Base-by-base conservation (phyloP, 202 grass and related monocot species). In the Hordeum pubiflorum region DNA sequence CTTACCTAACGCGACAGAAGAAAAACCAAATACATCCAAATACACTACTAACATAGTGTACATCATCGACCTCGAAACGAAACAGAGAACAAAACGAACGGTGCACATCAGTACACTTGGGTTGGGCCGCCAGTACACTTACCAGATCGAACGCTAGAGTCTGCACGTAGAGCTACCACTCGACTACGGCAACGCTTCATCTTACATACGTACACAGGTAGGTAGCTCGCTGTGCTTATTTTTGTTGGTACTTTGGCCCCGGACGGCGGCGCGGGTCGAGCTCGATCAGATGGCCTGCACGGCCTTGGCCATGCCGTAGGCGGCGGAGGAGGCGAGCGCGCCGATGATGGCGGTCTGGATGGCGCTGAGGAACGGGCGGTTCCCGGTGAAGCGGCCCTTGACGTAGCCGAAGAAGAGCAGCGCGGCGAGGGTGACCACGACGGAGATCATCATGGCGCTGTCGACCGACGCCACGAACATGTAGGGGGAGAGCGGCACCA, bases 401-500 rank as follows among this genome's bases (percentile, higher is more conserved):
- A 98, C 88, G 79, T 93, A 98, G 40, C 92, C 92, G 54, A 98
- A 95, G 73, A 98, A 91, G 63, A 95, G 73, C 15, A 98, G 90
- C 1, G 92, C 92, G 8, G 85, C 82, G 59, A 98, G 88, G 4
- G 92, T 98, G 63, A 95, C 90, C 29, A 82, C 95, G 23, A 98
- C 81, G 61, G 92, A 98, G 20, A 81, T 92, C 31, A 81, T 60
- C 90, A 98, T 91, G 23, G 95, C 95, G 63, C 89, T 84, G 5
- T 69, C 88, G 0, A 89, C 92, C 4, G 36, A 58, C 1, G 83
- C 17, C 32, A 98, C 70, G 40, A 95, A 82, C 79, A 94, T 81
- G 88, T 98, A 98, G 9, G 95, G 95, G 1, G 89, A 82, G 40
- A 98, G 95, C 21, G 95, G 95, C 82, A 98, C 90, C 58, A 98